Base-by-base conservation (phyloP, 768 basidiomycete species). In the Podaxis sp. region DNA sequence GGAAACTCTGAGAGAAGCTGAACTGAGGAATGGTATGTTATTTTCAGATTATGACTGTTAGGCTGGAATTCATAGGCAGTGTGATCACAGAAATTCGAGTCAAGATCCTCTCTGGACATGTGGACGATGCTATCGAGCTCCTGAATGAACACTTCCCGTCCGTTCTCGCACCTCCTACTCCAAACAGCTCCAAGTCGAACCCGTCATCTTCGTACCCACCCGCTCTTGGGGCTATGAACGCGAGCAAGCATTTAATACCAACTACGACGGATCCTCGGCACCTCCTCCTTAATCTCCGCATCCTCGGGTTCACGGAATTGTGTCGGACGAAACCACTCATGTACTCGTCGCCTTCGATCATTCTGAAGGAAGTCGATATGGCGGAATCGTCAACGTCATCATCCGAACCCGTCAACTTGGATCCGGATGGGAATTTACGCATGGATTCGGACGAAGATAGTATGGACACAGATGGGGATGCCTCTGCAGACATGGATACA, bases 261-360 rank as follows among this genome's bases (percentile, higher is more conserved):
- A 88, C 84, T 1, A 88, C 93, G 5, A 79, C 87, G 27, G 79
- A 88, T 50, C 89, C 93, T n/a, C 71, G 77, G 1, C 91, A 94
- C 66, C 79, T 96, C 55, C 76, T 78, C 16, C 81, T 98, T 62
- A 95, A 97, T 69, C 85, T 98, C 40, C 89, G 88, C 53, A 91
- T 97, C 51, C 87, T 90, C 44, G 83, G 85, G 1, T 98, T 97
- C 75, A 87, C 91, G 67, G 95, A 98, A 72, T 82, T 87, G 21
- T 86, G 92, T 64, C 85, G 93, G 28, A 89, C 89, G 2, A 70
- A 82, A 11, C 89, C 91, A 3, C 78, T 92, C 16, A 73, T 74
- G 25, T 59, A 62, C 53, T 48, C 61, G 56, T 37, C 61, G 38
- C 50, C 64, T 59, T 53, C 55, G 27, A 28, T 5, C 27, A 3